Evolutionary conservation across 441 rosid genomes (phyloP), one percentile per base, ranked within the genome.

Genomic region (Erodium texanum): DNA sequence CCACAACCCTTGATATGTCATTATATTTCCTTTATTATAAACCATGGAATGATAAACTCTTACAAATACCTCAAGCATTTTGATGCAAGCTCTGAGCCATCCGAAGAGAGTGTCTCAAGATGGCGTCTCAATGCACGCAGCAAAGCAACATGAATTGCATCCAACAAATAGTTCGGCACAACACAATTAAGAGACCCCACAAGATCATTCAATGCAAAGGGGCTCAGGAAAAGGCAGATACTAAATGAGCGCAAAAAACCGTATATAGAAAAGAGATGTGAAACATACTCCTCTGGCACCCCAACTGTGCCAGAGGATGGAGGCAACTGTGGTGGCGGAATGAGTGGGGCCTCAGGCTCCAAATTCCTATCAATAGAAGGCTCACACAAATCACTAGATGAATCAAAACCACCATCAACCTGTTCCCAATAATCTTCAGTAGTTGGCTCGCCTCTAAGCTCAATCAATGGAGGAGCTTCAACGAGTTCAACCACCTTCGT

Each of bases 131-230:
- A 68, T 41, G 76, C 81, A 64, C 89, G 88, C 87, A 94, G 48
- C 84, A 94, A 76, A 64, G 89, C 82, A 65, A 89, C 82, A 76
- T 94, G 99, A 76, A 94, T 75, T 67, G 96, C 81, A 86, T 91
- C 99, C 74, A 86, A 52, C 82, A 94, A 73, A 4, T 89, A 75
- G 82, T 88, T 94, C 9, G 90, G 87, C 29, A 79, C 86, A 16
- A 66, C 11, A 71, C 84, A 94, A 74, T 87, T 88, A 68, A 94
- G 76, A 1, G 96, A 87, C 73, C 99, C 99, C 58, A 94, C 96
- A 70, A 94, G 82, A 70, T 91, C 96, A 81, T 94, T 90, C 82
- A 94, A 71, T 20, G 89, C 83, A 80, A 94, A 91, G 3, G 99
- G 97, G 76, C 73, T 83, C 80, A 94, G 70, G 81, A 86, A 94